phyloP scores from a whole-genome alignment of 768 basidiomycete species.

The Amyloporia xantha region DNA sequence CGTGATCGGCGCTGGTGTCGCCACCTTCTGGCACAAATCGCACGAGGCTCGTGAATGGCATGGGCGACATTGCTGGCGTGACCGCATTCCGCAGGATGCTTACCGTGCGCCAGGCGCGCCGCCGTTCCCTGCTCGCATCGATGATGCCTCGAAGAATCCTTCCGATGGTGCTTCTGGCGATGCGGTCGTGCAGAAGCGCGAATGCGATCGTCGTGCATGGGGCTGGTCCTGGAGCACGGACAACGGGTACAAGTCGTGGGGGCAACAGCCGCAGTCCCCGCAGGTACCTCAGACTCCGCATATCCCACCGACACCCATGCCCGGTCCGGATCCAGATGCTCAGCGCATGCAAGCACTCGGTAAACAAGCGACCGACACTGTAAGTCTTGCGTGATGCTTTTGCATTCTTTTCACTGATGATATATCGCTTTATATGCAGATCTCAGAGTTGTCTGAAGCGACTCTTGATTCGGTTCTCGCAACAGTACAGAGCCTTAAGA shows the following conservation, averaged over 20 bases:
- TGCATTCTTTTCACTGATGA: too few relatives aligned
- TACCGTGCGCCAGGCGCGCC: slow-evolving; percentile 15
- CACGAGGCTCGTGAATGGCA: slow-evolving; percentile 33
- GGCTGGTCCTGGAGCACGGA: slow-evolving; percentile 1
- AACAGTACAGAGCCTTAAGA: slow-evolving; percentile 53
- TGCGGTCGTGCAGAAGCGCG: not conserved
- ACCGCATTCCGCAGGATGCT: slow-evolving; percentile 20
- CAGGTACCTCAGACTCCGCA: not conserved
- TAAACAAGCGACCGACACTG: slow-evolving; percentile 23
- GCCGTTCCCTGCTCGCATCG: not conserved
- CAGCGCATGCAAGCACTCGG: slow-evolving; percentile 30
- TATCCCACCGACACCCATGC: not conserved
- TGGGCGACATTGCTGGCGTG: slow-evolving; percentile 22
- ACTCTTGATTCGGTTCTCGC: slow-evolving; percentile 56
- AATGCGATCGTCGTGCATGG: slow-evolving; percentile 1
- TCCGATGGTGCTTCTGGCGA: not conserved
- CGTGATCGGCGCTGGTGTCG: slow-evolving; percentile 45
- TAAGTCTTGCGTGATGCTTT: slow-evolving; percentile 6
- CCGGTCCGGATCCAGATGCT: slow-evolving; percentile 5
- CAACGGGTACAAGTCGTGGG: not conserved
- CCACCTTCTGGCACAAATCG: slow-evolving; percentile 32
- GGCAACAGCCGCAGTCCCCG: not conserved
- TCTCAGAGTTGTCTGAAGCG: slow-evolving; percentile 59
- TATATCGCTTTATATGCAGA: slow-evolving; percentile 29
- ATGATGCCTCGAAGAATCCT: not conserved